A percentile compares a stretch with the other conserved stretches of the same genome.
These are phyloP conservation scores for Symmetrospora coprosmae DNA, from an alignment of 768 basidiomycete species.

Conservation along the genomic window DNA sequence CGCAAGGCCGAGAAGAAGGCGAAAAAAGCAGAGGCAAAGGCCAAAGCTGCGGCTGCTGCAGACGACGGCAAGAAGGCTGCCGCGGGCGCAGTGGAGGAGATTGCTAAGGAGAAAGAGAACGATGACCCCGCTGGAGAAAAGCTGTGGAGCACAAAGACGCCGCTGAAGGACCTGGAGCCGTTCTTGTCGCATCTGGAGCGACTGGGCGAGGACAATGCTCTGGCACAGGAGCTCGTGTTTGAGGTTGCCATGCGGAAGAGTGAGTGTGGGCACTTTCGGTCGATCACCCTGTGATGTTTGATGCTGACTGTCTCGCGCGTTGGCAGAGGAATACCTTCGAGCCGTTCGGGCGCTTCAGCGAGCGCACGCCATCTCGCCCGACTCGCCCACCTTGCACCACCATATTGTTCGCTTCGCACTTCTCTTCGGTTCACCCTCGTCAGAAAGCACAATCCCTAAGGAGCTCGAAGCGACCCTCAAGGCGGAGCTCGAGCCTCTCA, in stretches of 20 bases:
- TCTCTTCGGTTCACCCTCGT: not conserved
- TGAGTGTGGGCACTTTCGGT: conserved; percentile 38
- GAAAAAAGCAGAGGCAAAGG: conserved; percentile 24
- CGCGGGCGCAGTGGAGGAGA: not conserved
- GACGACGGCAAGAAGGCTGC: conserved; percentile 9
- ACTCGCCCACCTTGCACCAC: not conserved
- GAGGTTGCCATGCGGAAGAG: conserved; percentile 72
- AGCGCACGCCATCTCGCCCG: not conserved
- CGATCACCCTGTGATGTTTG: not conserved
- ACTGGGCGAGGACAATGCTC: conserved; percentile 46
- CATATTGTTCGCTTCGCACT: not conserved
- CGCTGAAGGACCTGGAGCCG: conserved; percentile 61
- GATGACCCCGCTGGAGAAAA: conserved; percentile 57
- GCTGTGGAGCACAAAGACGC: conserved; percentile 49
- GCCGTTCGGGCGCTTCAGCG: conserved; percentile 54
- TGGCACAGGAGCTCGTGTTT: conserved; percentile 60
- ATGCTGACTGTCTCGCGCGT: not conserved
- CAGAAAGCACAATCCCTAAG: not conserved
- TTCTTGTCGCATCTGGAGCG: conserved; percentile 51
- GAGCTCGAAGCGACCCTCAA: not conserved
- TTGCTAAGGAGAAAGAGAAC: conserved; percentile 21
- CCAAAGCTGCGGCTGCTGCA: conserved; percentile 9
- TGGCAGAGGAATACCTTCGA: conserved; percentile 61
- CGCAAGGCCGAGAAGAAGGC: conserved; percentile 45
- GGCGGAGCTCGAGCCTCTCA: not conserved